These are phyloP conservation scores for Xylaria polymorpha DNA, from an alignment of 2,329 filamentous ascomycete genomes.

Conservation along the genomic window DNA sequence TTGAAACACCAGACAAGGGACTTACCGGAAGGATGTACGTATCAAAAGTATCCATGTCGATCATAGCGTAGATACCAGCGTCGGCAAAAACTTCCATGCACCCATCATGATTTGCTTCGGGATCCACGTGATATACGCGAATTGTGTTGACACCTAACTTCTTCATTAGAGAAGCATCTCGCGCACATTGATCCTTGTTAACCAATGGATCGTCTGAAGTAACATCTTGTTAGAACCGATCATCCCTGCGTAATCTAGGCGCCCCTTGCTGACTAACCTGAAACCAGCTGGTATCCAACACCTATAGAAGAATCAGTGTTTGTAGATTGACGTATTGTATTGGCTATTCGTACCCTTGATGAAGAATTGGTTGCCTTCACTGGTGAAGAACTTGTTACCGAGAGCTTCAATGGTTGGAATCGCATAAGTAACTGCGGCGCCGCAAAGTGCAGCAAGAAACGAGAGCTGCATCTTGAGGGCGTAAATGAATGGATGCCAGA, in stretches of 20 bases:
- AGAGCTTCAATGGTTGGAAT: slow-evolving; percentile 65
- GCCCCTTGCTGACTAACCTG: slow-evolving; percentile 48
- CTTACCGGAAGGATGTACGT: slow-evolving; percentile 74
- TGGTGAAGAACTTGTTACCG: slow-evolving; percentile 87
- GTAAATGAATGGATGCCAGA: slow-evolving; percentile 26
- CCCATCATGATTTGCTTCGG: slow-evolving; percentile 74
- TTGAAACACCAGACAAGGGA: slow-evolving; percentile 20
- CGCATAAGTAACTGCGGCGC: slow-evolving; percentile 53
- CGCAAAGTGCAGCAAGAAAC: slow-evolving; percentile 51
- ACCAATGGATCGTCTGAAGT: slow-evolving; percentile 75
- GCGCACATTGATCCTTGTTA: slow-evolving; percentile 78
- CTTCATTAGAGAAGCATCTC: slow-evolving; percentile 82
- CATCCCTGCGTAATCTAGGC: neutral
- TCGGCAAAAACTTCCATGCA: slow-evolving; percentile 86
- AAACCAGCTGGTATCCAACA: slow-evolving; percentile 74
- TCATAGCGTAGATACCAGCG: slow-evolving; percentile 83
- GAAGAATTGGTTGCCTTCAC: slow-evolving; percentile 83
- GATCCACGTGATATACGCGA: slow-evolving; percentile 88
- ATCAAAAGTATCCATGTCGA: slow-evolving; percentile 82
- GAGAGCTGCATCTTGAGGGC: slow-evolving; percentile 54
- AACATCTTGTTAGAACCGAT: slow-evolving; percentile 27
- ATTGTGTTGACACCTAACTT: slow-evolving; percentile 84
- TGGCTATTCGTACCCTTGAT: slow-evolving; percentile 72
- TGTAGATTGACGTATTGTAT: neutral
- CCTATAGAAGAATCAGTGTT: slow-evolving; percentile 59